These are phyloP conservation scores for Sporobolomyces pararoseus DNA, from an alignment of 768 basidiomycete species.

Conservation along the genomic window DNA sequence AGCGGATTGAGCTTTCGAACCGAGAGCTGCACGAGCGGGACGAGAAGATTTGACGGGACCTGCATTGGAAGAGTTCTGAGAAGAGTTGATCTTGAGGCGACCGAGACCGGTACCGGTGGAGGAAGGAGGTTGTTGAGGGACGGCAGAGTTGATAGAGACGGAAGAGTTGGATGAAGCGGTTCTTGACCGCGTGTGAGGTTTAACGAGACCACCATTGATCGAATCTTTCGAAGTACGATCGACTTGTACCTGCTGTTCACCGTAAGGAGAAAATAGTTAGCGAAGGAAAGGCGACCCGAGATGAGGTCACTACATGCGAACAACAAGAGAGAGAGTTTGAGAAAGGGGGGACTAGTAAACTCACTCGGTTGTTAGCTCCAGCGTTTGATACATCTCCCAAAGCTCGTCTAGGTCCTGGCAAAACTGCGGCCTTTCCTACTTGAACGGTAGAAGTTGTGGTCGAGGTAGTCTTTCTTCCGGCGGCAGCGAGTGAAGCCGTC, in stretches of 20 bases:
- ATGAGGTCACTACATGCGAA: constrained; percentile 11
- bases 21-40: constrained; percentile 2
- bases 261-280: not conserved
- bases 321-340: no score
- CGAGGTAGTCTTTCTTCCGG: not conserved
- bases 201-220: constrained; percentile 10
- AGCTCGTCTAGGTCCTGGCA: constrained; percentile 17
- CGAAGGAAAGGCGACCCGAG: no score
- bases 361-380: constrained; percentile 14
- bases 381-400: constrained; percentile 35
- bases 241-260: not conserved
- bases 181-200: constrained; percentile 32
- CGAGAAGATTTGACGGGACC: constrained; percentile 4
- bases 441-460: not conserved
- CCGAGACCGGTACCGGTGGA: constrained; percentile 35
- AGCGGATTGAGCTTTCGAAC: constrained; percentile 7
- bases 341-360: no score
- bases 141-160: not conserved
- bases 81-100: constrained; percentile 30
- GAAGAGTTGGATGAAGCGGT: constrained; percentile 23
- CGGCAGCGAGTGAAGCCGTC: not conserved
- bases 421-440: not conserved
- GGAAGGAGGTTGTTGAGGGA: constrained; percentile 26
- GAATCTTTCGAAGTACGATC: constrained; percentile 34
- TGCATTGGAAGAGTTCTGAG: not conserved